Evolutionary conservation across 805 yeast species (phyloP).

Genomic region (Candida glaebosa): DNA sequence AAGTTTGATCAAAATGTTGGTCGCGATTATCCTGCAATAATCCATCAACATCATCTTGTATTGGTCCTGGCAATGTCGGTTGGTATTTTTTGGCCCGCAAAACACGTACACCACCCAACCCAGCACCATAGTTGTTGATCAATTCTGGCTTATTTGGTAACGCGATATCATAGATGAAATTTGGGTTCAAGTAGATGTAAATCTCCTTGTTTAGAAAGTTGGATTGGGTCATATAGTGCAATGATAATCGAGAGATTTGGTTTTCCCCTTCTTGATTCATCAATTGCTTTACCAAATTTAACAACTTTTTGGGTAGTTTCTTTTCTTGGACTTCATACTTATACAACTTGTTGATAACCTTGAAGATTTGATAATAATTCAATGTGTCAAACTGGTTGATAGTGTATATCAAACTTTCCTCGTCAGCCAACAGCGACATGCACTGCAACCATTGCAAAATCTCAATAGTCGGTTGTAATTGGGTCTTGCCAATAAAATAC

Average conservation of each 20-base stretch:
- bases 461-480: constrained; percentile 71
- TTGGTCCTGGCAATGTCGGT: constrained; percentile 68
- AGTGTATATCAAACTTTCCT: constrained; percentile 57
- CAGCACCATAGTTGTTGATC: constrained; percentile 73
- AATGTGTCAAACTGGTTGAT: constrained; percentile 51
- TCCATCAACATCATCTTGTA: constrained; percentile 71
- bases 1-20: constrained; percentile 28
- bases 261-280: constrained; percentile 35
- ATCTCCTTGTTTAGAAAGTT: constrained; percentile 38
- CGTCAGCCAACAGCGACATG: constrained; percentile 65
- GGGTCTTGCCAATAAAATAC: constrained; percentile 60
- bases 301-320: constrained; percentile 47
- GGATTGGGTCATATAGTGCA: constrained; percentile 39
- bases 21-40: constrained; percentile 34
- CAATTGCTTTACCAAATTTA: constrained; percentile 28
- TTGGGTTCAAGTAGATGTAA: constrained; percentile 50
- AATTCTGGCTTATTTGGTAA: constrained; percentile 75
- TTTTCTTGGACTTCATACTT: constrained; percentile 80
- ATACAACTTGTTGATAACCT: constrained; percentile 64
- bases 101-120: constrained; percentile 58
- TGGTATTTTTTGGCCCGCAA: constrained; percentile 55
- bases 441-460: constrained; percentile 89
- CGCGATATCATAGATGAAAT: constrained; percentile 51
- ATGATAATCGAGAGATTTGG: constrained; percentile 22
- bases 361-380: constrained; percentile 66